Evolutionary conservation across 495 filamentous ascomycete species (phyloP).

Genomic region (Trichoderma parareesei): DNA sequence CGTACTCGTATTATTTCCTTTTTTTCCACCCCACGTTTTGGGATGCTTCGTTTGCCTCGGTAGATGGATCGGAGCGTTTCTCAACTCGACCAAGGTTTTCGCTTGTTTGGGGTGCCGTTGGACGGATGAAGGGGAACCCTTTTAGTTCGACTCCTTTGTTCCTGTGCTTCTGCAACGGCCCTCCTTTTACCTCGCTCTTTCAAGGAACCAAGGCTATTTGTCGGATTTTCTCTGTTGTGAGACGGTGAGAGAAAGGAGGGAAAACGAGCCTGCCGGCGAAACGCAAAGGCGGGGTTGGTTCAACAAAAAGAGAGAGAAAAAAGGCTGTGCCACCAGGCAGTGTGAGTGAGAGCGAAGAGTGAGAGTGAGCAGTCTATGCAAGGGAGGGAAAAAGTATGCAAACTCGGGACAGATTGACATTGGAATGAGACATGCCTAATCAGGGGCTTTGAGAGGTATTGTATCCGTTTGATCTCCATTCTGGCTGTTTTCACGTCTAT

Average conservation of each 20-base stretch:
- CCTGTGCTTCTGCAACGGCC: too few species aligned
- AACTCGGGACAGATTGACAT: too few species aligned
- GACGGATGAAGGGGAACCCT: too few species aligned
- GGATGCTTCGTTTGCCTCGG: too few species aligned
- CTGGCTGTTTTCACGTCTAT: too few species aligned
- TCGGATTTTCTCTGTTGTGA: background rate
- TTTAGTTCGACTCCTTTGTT: too few species aligned
- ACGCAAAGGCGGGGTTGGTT: background rate
- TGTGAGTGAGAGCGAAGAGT: background rate
- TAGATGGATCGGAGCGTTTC: too few species aligned
- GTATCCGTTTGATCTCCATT: too few species aligned
- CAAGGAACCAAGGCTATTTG: background rate
- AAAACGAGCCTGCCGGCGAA: background rate
- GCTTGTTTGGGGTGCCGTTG: too few species aligned
- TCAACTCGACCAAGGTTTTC: too few species aligned
- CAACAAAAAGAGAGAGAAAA: background rate
- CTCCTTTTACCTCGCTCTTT: background rate
- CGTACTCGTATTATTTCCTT: background rate
- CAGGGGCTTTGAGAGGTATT: too few species aligned
- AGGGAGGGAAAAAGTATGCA: background rate
- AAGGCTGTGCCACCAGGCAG: background rate
- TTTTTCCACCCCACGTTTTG: background rate
- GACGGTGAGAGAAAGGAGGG: conserved; percentile 7
- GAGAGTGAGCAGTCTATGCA: background rate
- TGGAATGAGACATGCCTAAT: too few species aligned